Conservation (phyloP, 257 asterid species). For the Nicotiana noctiflora region DNA sequence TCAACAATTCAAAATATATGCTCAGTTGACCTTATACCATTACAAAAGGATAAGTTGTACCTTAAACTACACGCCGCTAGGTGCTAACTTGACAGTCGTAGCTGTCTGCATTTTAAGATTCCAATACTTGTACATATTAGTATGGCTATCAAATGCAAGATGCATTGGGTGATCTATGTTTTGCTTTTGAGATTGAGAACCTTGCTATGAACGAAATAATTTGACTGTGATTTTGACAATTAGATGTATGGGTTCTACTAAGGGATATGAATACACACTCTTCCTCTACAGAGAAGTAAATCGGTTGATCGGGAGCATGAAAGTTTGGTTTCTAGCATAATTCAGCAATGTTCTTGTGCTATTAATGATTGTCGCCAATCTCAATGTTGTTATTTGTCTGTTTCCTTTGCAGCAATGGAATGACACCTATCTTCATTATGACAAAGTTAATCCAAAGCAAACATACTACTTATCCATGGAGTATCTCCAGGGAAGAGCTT, state of each 20-base stretch:
- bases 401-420: conserved; percentile 82
- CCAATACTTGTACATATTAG: background rate
- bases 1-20: background rate
- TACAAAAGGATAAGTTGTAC: background rate
- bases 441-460: conserved; percentile 89
- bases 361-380: background rate
- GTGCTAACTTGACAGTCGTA: background rate
- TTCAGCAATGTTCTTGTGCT: background rate
- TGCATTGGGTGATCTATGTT: background rate
- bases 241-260: background rate
- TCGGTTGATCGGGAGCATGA: background rate
- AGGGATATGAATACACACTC: background rate
- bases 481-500: conserved; percentile 96
- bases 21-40: background rate
- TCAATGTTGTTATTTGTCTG: conserved; percentile 2
- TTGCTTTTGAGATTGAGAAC: background rate
- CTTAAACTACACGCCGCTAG: background rate
- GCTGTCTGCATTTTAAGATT: background rate
- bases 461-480: conserved; percentile 98
- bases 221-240: background rate
- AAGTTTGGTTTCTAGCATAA: background rate
- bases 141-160: background rate
- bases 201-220: background rate
- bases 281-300: background rate
- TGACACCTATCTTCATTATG: conserved; percentile 78